Conservation (phyloP, 1,139 yeast genomes). For the Hansenula sp. region DNA sequence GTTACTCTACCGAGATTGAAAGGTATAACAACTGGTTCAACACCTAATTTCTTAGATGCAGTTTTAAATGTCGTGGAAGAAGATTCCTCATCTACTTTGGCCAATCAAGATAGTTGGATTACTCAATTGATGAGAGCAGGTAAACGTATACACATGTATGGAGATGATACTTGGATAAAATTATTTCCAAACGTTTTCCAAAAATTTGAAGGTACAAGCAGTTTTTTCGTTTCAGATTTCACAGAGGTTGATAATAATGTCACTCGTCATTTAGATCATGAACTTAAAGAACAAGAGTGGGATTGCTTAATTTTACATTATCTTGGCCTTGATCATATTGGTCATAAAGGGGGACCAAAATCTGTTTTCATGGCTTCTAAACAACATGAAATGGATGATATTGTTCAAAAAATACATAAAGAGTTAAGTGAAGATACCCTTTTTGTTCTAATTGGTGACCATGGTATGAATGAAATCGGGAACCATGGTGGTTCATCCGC, state of each 20-base stretch:
- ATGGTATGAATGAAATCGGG: constrained; percentile 87
- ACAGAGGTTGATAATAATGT: constrained; percentile 93
- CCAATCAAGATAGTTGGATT: constrained; percentile 85
- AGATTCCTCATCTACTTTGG: constrained; percentile 72
- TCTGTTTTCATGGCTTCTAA: constrained; percentile 78
- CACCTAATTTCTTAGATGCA: constrained; percentile 81
- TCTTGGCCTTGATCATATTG: constrained; percentile 93
- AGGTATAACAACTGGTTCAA: constrained; percentile 79
- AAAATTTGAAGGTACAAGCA: constrained; percentile 79
- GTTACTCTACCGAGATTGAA: constrained; percentile 77
- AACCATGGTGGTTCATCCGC: constrained; percentile 94
- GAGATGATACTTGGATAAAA: constrained; percentile 97
- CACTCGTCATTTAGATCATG: constrained; percentile 72
- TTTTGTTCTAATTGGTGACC: constrained; percentile 84
- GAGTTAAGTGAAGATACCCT: constrained; percentile 54
- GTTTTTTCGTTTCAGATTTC: constrained; percentile 92
- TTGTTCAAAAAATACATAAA: constrained; percentile 52
- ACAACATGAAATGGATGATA: constrained; percentile 79
- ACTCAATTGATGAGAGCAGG: constrained; percentile 50
- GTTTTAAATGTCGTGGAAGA: constrained; percentile 91
- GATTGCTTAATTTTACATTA: constrained; percentile 87
- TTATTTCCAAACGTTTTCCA: constrained; percentile 70
- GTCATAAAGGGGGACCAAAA: constrained; percentile 91
- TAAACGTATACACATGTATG: constrained; percentile 73
- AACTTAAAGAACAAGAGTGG: constrained; percentile 54